Base-by-base conservation (phyloP, 2,329 filamentous ascomycete species). In the Fusarium scirpi region DNA sequence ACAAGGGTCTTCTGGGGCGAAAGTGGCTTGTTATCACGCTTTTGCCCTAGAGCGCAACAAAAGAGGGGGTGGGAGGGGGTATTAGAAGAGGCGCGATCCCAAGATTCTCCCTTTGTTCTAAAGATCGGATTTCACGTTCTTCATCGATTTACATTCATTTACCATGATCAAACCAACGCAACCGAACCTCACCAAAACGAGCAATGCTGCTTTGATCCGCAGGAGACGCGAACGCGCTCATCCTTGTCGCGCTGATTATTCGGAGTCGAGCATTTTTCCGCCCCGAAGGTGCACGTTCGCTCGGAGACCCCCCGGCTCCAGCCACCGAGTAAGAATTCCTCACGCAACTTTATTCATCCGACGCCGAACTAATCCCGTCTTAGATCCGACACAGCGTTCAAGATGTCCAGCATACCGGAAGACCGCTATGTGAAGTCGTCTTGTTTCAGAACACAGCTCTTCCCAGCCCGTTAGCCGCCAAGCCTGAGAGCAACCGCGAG, bases 61-160 rank as follows among this genome's bases (percentile, higher is more conserved):
- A 53, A 47, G 41, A 25, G 32, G 54, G 43, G 43, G 29, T 25
- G 29, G 9, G 40, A 32, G 29, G 54, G 61, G 54, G 47, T 66
- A 66, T 66, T 65, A 66, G 63, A 55, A 48, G 24, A n/a, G 44
- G 25, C 40, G 15, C 44, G 63, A 66, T 67, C 40, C 63, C 56
- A 24, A 45, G 13, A 4, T n/a, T 5, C 38, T 62, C 55, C 63
- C 55, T 66, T 48, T 8, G 41, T 5, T 8, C 8, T 38, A 3
- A 18, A 11, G 56, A 66, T 66, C 63, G 55, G 11, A 43, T 25
- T 15, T 8, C 13, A 22, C 8, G 20, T 45, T n/a, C 18, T 41
- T 29, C 44, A 41, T 38, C 34, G 22, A 24, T 38, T 29, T 29
- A 29, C 27, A 40, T 24, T 15, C 38, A 6, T 22, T 6, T 13